Evolutionary conservation across 2,329 filamentous ascomycete species (phyloP), one percentile per base, ranked within the genome.

Genomic region (Epichloe brachyelytri): DNA sequence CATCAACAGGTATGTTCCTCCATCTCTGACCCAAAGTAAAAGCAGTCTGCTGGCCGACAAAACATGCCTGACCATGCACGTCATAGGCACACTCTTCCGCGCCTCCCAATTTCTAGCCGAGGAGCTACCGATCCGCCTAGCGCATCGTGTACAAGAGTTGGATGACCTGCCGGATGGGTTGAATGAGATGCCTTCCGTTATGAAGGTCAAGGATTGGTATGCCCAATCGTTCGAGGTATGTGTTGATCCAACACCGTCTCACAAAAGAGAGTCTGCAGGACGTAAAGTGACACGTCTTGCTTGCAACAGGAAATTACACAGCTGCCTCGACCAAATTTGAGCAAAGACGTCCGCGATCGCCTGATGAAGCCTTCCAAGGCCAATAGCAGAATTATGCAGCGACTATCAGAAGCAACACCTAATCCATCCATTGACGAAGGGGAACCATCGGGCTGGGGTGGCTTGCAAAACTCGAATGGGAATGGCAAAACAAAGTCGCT

Each of bases 31-130:
- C 75, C 95, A 50, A 95, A 94, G 71, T n/a, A 37, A 22, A 22
- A 85, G 86, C 65, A 88, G 17, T 36, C 88, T 41, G 93, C 88
- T 22, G 87, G 51, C 49, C 53, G 46, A 43, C 45, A 40, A 40
- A 37, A 30, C 38, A 49, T 53, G 40, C 34, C 52, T 58, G 41
- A 52, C 26, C 53, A 46, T 47, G 51, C 41, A 14, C 20, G 33
- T 17, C 40, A 34, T 60, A 93, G 91, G 91, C 59, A 98, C 93
- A 49, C 77, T 98, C 51, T 98, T 97, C 73, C 87, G 91, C 66
- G 93, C 93, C 49, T 97, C 93, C 26, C 93, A 97, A 73, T 98
- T 98, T 71, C 83, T 98, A 53, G 93, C 91, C 62, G 93, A 98
- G 74, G 93, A 98, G 74, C 82, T 98, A 22, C 93, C 93, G 59